These are phyloP conservation scores for Plasmodium knowlesi DNA, from an alignment of 169 alveolate genomes.

Conservation along the genomic window DNA sequence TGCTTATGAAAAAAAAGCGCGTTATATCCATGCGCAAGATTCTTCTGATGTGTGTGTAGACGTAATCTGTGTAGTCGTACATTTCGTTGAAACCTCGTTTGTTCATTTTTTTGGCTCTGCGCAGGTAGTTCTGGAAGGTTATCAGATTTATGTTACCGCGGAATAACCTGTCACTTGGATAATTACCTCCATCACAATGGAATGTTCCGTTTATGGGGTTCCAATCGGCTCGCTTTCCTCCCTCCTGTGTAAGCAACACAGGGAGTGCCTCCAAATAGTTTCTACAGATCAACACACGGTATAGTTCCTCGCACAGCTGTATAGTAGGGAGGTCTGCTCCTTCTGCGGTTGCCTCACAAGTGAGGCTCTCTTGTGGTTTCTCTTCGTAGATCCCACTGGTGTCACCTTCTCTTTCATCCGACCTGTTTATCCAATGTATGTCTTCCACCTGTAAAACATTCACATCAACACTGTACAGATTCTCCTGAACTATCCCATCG, in stretches of 20 bases:
- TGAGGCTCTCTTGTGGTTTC: not conserved
- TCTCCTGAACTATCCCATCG: not conserved
- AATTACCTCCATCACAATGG: not conserved
- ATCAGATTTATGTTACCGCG: not conserved
- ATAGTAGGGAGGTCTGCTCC: not conserved
- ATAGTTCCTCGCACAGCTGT: not conserved
- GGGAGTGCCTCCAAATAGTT: slow-evolving; percentile 26
- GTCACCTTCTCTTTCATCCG: not conserved
- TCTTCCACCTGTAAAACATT: not conserved
- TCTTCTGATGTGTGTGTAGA: not conserved
- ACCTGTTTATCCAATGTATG: not conserved
- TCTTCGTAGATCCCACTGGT: not conserved
- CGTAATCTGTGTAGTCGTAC: slow-evolving; percentile 50
- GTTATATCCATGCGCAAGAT: slow-evolving; percentile 15
- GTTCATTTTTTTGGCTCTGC: slow-evolving; percentile 14
- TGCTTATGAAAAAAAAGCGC: slow-evolving; percentile 21
- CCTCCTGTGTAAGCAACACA: not conserved
- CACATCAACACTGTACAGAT: not conserved
- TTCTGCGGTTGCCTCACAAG: not conserved
- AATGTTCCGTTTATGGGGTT: not conserved
- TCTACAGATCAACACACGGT: slow-evolving; percentile 9
- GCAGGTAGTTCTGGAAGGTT: slow-evolving; percentile 21
- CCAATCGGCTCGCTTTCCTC: not conserved
- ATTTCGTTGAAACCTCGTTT: slow-evolving; percentile 41
- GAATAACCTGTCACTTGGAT: not conserved